Evolutionary conservation across 768 basidiomycete species (phyloP), one percentile per base, ranked within the genome.

Genomic region (Collybiopsis luxurians): DNA sequence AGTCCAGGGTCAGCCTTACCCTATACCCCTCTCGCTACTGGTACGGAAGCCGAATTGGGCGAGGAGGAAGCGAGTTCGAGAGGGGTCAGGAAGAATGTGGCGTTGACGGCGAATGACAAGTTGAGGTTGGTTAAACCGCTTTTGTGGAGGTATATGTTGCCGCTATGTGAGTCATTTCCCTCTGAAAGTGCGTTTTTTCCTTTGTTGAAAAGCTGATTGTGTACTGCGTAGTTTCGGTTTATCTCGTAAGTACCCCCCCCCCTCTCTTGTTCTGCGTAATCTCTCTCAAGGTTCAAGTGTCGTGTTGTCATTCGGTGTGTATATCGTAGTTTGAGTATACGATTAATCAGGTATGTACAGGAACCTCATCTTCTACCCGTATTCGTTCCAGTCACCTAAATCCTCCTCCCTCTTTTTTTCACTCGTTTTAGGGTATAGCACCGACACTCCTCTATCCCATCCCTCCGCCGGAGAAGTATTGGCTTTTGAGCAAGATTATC

Each of bases 381-480:
- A 17, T 26, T 40, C 23, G 26, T 45, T 30, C 11, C 24, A 53
- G 6, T n/a, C 13, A 26, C 38, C 13, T 27, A 3, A 4, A 46
- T 6, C 24, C n/a, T 6, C n/a, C 0, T 12, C 15, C 9, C 19
- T 5, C 2, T 44, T 42, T 30, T 15, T 28, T 59, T 15, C 38
- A n/a, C n/a, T n/a, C 9, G 26, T 26, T 21, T 11, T 58, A 93
- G 86, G 96, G 96, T 30, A 84, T 98, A 7, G 80, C 92, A 17
- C 95, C 96, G 0, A 96, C 94, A 0, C 75, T 98, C 17, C 69
- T 98, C 4, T 98, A 95, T 67, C 87, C 92, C 4, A 80, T 96
- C 11, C 95, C 95, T 0, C 77, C 81, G 0, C 67, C 76, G 1
- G 80, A 83, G 6, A 72, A 74, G 4, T 76, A 87, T 59, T 79